Percentiles rank a stretch among this genome's conserved stretches.
These are phyloP conservation scores for Uncinocarpus reesii DNA, from an alignment of 2,329 filamentous ascomycete genomes.

Conservation along the genomic window DNA sequence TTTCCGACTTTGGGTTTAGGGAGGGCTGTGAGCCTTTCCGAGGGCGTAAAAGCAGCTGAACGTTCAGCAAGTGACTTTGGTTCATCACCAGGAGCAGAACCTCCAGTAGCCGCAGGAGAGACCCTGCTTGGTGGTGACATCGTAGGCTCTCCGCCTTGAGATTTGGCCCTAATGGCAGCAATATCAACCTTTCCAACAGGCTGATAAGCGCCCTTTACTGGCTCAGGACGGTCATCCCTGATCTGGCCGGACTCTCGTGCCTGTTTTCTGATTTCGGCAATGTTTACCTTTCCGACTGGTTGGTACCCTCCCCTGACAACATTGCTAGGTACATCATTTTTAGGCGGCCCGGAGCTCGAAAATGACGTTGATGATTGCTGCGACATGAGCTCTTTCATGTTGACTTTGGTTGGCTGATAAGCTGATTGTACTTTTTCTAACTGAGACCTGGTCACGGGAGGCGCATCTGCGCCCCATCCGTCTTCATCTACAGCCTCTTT, in stretches of 20 bases:
- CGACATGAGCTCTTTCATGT: conserved; percentile 73
- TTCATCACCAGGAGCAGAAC: conserved; percentile 40
- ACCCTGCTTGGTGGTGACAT: conserved; percentile 27
- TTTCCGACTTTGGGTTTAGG: conserved; percentile 94
- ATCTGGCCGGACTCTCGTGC: conserved; percentile 48
- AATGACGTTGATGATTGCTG: conserved; percentile 50
- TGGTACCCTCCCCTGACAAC: conserved; percentile 82
- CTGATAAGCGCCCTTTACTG: conserved; percentile 87
- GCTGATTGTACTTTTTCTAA: conserved; percentile 86
- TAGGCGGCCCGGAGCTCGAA: conserved; percentile 33
- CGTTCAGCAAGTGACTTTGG: conserved; percentile 63
- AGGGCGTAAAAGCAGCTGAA: conserved; percentile 58
- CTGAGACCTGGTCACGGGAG: conserved; percentile 74
- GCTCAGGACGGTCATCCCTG: conserved; percentile 66
- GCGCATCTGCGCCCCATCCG: conserved; percentile 91
- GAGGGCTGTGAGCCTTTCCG: conserved; percentile 72
- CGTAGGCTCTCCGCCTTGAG: conserved; percentile 46
- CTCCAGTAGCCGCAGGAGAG: conserved; percentile 38
- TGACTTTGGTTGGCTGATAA: conserved; percentile 91
- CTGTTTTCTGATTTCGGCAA: conserved; percentile 73
- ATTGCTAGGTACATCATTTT: conserved; percentile 44
- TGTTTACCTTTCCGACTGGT: conserved; percentile 94
- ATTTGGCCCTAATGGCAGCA: conserved; percentile 76
- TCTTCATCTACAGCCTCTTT: conserved; percentile 61
- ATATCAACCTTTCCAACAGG: conserved; percentile 96